Percentiles rank a stretch among this genome's conserved stretches.
Evolutionary conservation across 176 grass and related monocot species (phyloP).

Genomic region (Avena insularis): DNA sequence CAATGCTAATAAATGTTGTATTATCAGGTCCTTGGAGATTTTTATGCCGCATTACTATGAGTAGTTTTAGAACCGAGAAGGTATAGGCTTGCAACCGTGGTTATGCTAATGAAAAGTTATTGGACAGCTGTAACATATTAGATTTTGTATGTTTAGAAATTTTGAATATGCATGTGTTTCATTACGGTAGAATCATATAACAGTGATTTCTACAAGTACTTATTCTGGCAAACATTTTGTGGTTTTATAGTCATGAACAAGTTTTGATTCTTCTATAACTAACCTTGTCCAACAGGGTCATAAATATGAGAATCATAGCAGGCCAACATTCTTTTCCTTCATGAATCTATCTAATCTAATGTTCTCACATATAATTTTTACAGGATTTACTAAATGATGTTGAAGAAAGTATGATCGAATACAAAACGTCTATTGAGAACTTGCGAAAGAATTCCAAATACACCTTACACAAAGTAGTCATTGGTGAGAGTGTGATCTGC

Average conservation of each 20-base stretch:
- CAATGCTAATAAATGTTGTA: constrained; percentile 41
- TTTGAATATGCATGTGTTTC: constrained; percentile 2
- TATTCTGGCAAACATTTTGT: constrained; percentile 10
- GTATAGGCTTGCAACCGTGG: constrained; percentile 35
- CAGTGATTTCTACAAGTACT: background rate
- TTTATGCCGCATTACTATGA: constrained; percentile 78
- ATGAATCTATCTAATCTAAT: background rate
- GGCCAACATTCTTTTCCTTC: background rate
- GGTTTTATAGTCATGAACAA: background rate
- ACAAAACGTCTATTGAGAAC: constrained; percentile 43
- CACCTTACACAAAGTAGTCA: constrained; percentile 67
- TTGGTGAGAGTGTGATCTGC: constrained; percentile 82
- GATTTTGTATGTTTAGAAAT: background rate
- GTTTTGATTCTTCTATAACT: background rate
- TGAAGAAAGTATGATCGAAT: too few species aligned
- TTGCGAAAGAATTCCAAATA: constrained; percentile 85
- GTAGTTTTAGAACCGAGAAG: constrained; percentile 91
- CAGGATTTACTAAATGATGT: too few species aligned
- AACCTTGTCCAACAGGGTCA: constrained; percentile 20
- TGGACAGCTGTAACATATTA: constrained; percentile 22
- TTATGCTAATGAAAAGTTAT: constrained; percentile 8
- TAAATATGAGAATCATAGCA: background rate
- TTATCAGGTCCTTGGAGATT: constrained; percentile 79
- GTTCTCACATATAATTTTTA: background rate
- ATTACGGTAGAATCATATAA: background rate